Base-by-base conservation (phyloP, 768 basidiomycete genomes). In the Boletus rufocinnamomeus region DNA sequence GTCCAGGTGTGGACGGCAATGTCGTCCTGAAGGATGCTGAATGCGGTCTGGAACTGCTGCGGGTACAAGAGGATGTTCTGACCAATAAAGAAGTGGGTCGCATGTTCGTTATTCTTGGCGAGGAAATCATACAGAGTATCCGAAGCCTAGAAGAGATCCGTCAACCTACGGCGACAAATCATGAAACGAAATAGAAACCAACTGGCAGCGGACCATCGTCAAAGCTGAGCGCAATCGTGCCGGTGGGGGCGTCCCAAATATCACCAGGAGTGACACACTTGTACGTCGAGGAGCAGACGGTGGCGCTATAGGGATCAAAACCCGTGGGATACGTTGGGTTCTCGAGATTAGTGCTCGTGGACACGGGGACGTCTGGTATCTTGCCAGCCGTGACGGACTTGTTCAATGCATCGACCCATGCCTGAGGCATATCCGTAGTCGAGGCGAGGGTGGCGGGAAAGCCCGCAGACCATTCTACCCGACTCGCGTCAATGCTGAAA, bases 81-180 rank as follows among this genome's bases (percentile, higher is more conserved):
- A 19, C 95, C 95, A 62, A 97, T 95, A 79, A 94, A 84, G 72
- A 95, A 96, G 69, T 95, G 93, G 6, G 94, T 95, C 4, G 85
- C 86, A n/a, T 72, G 80, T 56, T 84, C 72, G 59, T 87, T 83
- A 57, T 95, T 80, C n/a, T 76, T 54, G 58, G 78, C 62, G 50
- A 96, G 77, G 71, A 93, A 95, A 8, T 81, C 65, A 66, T 90
- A 82, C 21, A 96, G 81, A 13, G 59, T 59, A 1, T 67, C 65
- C 17, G 81, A 80, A 11, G 74, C 57, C 81, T 82, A 55, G 7
- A 19, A 30, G n/a, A 51, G 21, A 40, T 35, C 0, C 40, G 49
- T 70, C 44, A 61, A 25, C 30, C 10, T n/a, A 37, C 17, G 23
- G 14, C 30, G 21, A 48, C 58, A 35, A n/a, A 38, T 25, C 34